Conservation (phyloP, 345 rosid species). For the Brassica juncea region DNA sequence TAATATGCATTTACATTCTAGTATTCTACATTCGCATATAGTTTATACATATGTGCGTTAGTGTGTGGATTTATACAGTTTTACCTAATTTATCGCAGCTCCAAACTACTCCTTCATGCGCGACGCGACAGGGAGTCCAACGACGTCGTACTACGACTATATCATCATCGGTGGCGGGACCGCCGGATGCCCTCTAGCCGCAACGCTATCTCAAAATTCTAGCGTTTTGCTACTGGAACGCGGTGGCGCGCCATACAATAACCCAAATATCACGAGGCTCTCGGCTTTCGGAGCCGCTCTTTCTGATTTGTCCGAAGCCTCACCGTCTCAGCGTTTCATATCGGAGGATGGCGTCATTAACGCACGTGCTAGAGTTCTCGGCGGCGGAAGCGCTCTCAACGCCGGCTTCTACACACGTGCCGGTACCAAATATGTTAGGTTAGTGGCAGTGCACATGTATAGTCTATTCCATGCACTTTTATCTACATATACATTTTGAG, state of each 20-base stretch:
- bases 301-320: constrained; percentile 52
- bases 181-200: constrained; percentile 79
- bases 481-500: background rate
- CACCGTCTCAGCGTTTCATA: constrained; percentile 68
- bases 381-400: constrained; percentile 67
- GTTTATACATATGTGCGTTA: background rate
- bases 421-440: constrained; percentile 45
- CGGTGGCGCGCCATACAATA: constrained; percentile 68
- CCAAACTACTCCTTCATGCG: constrained; percentile 65
- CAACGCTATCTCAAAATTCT: constrained; percentile 62
- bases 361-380: constrained; percentile 67
- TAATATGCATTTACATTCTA: background rate
- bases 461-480: background rate
- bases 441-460: constrained; percentile 1
- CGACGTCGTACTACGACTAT: constrained; percentile 47
- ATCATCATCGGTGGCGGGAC: constrained; percentile 83
- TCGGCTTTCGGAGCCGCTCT: constrained; percentile 50
- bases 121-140: constrained; percentile 57
- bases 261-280: constrained; percentile 57
- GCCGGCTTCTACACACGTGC: constrained; percentile 77
- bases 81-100: constrained; percentile 43
- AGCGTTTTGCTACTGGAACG: constrained; percentile 70
- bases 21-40: background rate
- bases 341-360: constrained; percentile 77
- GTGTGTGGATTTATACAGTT: background rate